Percentiles rank a stretch among this genome's conserved stretches.
These are phyloP conservation scores for Suhomyces sp. DNA, from an alignment of 805 yeast species.

Conservation along the genomic window DNA sequence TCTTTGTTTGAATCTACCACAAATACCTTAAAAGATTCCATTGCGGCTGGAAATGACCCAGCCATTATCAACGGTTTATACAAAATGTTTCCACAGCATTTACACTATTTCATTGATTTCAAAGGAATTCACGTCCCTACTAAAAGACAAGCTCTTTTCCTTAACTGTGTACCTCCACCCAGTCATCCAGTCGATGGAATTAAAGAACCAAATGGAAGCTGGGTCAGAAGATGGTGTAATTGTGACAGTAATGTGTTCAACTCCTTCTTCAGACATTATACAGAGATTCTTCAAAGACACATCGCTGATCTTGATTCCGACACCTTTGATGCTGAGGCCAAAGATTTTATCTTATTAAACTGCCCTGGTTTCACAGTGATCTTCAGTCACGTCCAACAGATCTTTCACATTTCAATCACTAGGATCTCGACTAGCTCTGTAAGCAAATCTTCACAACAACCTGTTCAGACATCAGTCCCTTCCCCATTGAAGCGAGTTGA, in stretches of 20 bases:
- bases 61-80: conserved; percentile 4
- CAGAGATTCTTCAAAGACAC: conserved; percentile 25
- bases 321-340: conserved; percentile 4
- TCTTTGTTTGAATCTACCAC: conserved; percentile 33
- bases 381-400: conserved; percentile 47
- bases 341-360: conserved; percentile 13
- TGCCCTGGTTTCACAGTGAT: conserved; percentile 49
- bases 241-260: conserved; percentile 58
- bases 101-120: conserved; percentile 31
- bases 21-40: not conserved
- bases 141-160: conserved; percentile 22
- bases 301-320: conserved; percentile 1
- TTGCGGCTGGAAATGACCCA: not conserved
- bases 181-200: conserved; percentile 48
- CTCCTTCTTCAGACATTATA: conserved; percentile 61
- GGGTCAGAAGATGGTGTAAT: conserved; percentile 63
- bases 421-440: conserved; percentile 9
- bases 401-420: conserved; percentile 32
- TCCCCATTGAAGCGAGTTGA: not conserved
- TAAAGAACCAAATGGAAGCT: conserved; percentile 55
- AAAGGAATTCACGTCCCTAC: conserved; percentile 29
- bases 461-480: conserved; percentile 2
- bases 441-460: conserved; percentile 8
- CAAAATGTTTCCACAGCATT: conserved; percentile 26
- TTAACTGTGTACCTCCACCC: conserved; percentile 42